These are phyloP conservation scores for Rhizopogon vesiculosus DNA, from an alignment of 768 basidiomycete species.

Conservation along the genomic window DNA sequence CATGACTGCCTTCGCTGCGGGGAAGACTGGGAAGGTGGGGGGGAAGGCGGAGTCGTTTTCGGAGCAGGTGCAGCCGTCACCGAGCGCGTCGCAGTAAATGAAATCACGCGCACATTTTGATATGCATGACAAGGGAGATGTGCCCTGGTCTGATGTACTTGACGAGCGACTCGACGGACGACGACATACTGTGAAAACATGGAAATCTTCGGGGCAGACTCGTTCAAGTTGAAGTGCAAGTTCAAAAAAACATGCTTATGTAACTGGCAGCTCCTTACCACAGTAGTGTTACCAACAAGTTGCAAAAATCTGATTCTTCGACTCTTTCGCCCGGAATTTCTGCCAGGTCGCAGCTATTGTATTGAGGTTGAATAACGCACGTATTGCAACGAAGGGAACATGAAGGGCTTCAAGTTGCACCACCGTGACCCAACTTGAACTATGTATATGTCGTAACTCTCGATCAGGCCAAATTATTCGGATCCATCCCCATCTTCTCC, in stretches of 20 bases:
- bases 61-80: neutral
- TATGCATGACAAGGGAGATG: neutral
- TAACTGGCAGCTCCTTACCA: neutral
- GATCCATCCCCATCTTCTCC: too few species aligned
- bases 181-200: neutral
- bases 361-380: too few species aligned
- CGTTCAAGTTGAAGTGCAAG: neutral
- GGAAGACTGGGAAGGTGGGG: neutral
- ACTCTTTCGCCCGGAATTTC: too few species aligned
- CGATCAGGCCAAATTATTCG: too few species aligned
- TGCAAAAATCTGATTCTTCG: too few species aligned
- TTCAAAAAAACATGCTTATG: neutral
- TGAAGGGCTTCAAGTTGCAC: too few species aligned
- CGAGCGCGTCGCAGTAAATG: neutral
- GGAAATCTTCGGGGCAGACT: neutral
- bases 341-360: too few species aligned
- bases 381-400: too few species aligned
- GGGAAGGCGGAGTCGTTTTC: neutral
- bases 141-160: neutral
- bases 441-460: too few species aligned
- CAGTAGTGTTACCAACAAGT: too few species aligned
- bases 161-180: neutral
- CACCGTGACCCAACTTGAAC: too few species aligned
- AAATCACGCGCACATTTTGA: neutral
- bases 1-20: constrained; percentile 35